These are phyloP conservation scores for Infundibulicybe gibba DNA, from an alignment of 768 basidiomycete genomes.

Conservation along the genomic window DNA sequence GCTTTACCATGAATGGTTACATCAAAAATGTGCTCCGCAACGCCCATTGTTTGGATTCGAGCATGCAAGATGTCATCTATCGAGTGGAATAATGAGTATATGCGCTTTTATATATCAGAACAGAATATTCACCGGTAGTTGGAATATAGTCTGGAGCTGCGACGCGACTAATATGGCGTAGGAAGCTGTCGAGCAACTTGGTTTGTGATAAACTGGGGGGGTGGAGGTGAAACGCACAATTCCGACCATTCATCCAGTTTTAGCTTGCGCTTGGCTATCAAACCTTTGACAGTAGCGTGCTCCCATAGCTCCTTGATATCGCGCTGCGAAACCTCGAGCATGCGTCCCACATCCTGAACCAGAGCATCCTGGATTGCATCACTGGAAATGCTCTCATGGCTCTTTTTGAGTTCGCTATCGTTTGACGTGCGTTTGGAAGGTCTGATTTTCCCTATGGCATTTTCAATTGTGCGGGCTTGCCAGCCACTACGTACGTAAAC, in stretches of 20 bases:
- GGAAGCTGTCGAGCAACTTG: slow-evolving; percentile 49
- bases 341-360: slow-evolving; percentile 56
- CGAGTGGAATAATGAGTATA: slow-evolving; percentile 20
- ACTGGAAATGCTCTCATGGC: slow-evolving; percentile 23
- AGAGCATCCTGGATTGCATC: slow-evolving; percentile 47
- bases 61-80: slow-evolving; percentile 85
- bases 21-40: slow-evolving; percentile 80
- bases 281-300: slow-evolving; percentile 63
- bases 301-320: slow-evolving; percentile 75
- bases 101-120: slow-evolving; percentile 11
- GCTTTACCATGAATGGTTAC: slow-evolving; percentile 75
- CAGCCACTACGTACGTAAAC: slow-evolving; percentile 80
- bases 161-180: slow-evolving; percentile 70
- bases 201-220: slow-evolving; percentile 1
- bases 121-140: slow-evolving; percentile 52
- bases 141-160: slow-evolving; percentile 69
- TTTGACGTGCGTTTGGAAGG: slow-evolving; percentile 22
- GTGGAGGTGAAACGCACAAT: slow-evolving; percentile 52
- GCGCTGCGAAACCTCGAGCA: slow-evolving; percentile 54
- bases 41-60: slow-evolving; percentile 89
- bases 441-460: slow-evolving; percentile 40
- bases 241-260: slow-evolving; percentile 87
- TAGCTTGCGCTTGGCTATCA: slow-evolving; percentile 65
- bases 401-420: slow-evolving; percentile 27
- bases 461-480: slow-evolving; percentile 68